Evolutionary conservation across 1,284 basidiomycete genomes (phyloP), one percentile per base, ranked within the genome.

Genomic region (Ganoderma leucocontextum): DNA sequence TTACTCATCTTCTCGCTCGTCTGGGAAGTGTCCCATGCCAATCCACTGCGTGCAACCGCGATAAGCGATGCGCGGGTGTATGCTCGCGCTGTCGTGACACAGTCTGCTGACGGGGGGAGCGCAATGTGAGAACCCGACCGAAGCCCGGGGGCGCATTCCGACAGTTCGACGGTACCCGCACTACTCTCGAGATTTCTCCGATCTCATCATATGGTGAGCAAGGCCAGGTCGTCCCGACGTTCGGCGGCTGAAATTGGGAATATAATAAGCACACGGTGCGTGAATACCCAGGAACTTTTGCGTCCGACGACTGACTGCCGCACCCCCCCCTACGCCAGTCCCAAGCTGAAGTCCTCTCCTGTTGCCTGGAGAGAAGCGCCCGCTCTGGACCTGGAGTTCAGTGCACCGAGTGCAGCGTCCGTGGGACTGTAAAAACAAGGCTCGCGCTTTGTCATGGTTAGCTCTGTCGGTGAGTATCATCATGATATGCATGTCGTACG

Each of bases 131-230:
- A 73, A 72, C 68, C 66, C 62, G 66, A 35, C 39, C 25, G 38
- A 59, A 41, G 42, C 47, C 72, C 73, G 75, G 71, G 66, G 67
- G 62, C 44, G 62, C 62, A 65, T 60, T 65, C 41, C 69, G 55
- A 36, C 61, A 44, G 65, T 67, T 17, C 52, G 52, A 55, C 25
- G 29, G 29, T 67, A 62, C 69, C 74, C 75, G 76, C 71, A 69
- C 73, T 71, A 73, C 69, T 69, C 65, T 76, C 76, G 76, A 77
- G 75, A 76, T 76, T 77, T 77, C 70, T 68, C 76, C 76, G 76
- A 67, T 76, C 74, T 65, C 73, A 74, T 73, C 58, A 38, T 58
- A 38, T 38, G 35, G 29, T 15, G 7, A 38, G 6, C 29, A 13
- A 58, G 35, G 19, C 52, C 33, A 36, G 22, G 69, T 68, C 64